Percentiles rank a stretch among this genome's conserved stretches.
Evolutionary conservation across 176 grass and related monocot genomes (phyloP).

Genomic region (Aegilops tauschii): DNA sequence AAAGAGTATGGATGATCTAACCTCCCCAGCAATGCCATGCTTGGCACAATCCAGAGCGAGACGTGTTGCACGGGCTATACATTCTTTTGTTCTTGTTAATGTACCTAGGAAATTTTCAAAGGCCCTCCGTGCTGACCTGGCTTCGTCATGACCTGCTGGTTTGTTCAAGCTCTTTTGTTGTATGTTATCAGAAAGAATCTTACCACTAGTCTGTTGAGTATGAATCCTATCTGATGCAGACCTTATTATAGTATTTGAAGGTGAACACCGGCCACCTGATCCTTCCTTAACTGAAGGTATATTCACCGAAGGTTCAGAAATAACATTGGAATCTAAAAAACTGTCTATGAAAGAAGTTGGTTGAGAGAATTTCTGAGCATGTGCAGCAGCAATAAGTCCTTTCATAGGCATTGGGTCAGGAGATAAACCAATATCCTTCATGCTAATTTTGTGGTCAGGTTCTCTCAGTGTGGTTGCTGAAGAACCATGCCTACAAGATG

Average conservation of each 20-base stretch:
- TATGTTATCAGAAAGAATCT: conserved; percentile 42
- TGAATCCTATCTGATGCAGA: conserved; percentile 44
- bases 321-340: conserved; percentile 49
- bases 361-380: conserved; percentile 49
- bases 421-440: conserved; percentile 51
- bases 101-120: conserved; percentile 84
- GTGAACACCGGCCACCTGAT: conserved; percentile 48
- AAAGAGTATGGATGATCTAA: conserved; percentile 45
- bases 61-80: conserved; percentile 89
- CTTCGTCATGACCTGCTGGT: conserved; percentile 52
- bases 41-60: conserved; percentile 94
- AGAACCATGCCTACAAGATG: conserved; percentile 66
- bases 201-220: conserved; percentile 42
- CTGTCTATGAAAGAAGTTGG: conserved; percentile 61
- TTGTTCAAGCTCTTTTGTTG: conserved; percentile 38
- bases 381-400: conserved; percentile 68
- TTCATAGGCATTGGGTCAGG: conserved; percentile 60
- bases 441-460: conserved; percentile 28
- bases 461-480: conserved; percentile 30
- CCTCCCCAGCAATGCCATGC: conserved; percentile 95
- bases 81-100: conserved; percentile 91
- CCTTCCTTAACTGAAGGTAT: conserved; percentile 53
- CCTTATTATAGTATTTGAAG: conserved; percentile 44
- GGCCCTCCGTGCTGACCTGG: conserved; percentile 57
- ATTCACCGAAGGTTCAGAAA: conserved; percentile 45